phyloP scores from a whole-genome alignment of 2,329 filamentous ascomycete genomes.

The Pseudogymnoascus sp. region DNA sequence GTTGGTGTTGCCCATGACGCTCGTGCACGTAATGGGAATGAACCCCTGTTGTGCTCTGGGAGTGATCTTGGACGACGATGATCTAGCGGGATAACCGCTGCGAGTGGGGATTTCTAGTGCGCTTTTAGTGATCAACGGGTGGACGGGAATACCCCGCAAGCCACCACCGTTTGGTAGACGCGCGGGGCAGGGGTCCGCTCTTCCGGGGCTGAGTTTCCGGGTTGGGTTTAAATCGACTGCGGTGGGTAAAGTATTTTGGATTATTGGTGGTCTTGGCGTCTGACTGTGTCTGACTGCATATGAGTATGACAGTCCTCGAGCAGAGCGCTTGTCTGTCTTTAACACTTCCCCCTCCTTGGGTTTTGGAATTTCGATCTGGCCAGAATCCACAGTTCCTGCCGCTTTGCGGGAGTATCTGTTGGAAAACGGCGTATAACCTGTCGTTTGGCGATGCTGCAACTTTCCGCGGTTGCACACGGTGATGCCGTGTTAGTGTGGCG shows the following conservation, averaged over 20 bases:
- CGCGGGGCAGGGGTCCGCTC: not conserved
- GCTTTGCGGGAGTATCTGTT: not conserved
- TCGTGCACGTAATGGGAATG: conserved; percentile 1
- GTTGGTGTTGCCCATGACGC: not conserved
- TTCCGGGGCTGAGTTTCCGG: not conserved
- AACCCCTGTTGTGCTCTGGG: not conserved
- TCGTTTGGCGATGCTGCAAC: not conserved
- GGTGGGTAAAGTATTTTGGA: not conserved
- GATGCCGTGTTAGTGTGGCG: not conserved
- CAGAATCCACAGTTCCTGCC: not conserved
- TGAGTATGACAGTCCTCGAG: not conserved
- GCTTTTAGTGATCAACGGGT: not conserved
- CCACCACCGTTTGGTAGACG: not conserved
- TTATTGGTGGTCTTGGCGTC: not conserved
- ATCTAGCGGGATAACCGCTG: not conserved
- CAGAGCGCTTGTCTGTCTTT: not conserved
- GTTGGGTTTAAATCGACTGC: not conserved
- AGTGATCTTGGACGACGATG: not conserved
- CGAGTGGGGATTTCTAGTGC: not conserved
- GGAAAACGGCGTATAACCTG: not conserved
- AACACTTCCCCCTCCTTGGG: not conserved
- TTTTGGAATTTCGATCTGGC: not conserved
- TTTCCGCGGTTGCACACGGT: not conserved
- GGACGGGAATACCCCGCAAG: not conserved
- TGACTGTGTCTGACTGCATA: not conserved